These are phyloP conservation scores for Candida cerambycidarum DNA, from an alignment of 805 yeast genomes.

Conservation along the genomic window DNA sequence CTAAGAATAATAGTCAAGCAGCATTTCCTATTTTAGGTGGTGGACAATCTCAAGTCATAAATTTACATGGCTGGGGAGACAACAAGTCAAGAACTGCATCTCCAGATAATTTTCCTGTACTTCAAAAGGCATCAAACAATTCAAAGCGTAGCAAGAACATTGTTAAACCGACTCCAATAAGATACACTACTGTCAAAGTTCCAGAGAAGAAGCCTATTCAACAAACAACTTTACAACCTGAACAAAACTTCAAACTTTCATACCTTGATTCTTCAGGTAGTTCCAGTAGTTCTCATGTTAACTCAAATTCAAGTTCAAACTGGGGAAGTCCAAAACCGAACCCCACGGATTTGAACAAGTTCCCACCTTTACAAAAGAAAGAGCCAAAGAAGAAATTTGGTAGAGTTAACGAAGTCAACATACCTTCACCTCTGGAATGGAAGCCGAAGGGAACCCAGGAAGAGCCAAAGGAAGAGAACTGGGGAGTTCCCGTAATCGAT, in stretches of 20 bases:
- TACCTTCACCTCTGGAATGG: slow-evolving; percentile 21
- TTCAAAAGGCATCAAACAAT: slow-evolving; percentile 23
- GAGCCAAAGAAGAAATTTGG: slow-evolving; percentile 44
- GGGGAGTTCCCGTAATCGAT: slow-evolving; percentile 14
- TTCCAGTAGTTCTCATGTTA: slow-evolving; percentile 16
- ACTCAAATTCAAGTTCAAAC: slow-evolving; percentile 17
- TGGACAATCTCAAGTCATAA: slow-evolving; percentile 8
- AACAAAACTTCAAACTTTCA: slow-evolving; percentile 27
- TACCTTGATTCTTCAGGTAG: slow-evolving; percentile 26
- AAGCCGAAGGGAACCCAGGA: background rate
- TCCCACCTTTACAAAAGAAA: slow-evolving; percentile 52
- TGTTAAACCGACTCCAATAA: slow-evolving; percentile 26
- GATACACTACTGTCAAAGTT: slow-evolving; percentile 34
- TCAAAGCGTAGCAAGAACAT: no score
- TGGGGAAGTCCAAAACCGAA: background rate
- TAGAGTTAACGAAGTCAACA: slow-evolving; percentile 50
- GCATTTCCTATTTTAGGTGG: slow-evolving; percentile 52
- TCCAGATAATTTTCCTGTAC: slow-evolving; percentile 34
- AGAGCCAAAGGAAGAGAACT: slow-evolving; percentile 5
- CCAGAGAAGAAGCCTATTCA: slow-evolving; percentile 6
- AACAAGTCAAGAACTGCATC: slow-evolving; percentile 15
- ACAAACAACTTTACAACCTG: slow-evolving; percentile 19
- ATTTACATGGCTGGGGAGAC: slow-evolving; percentile 30
- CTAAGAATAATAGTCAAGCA: slow-evolving; percentile 12
- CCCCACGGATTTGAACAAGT: slow-evolving; percentile 23